phyloP scores from a whole-genome alignment of 2,329 filamentous ascomycete genomes.

The Phaeoacremonium minimum region DNA sequence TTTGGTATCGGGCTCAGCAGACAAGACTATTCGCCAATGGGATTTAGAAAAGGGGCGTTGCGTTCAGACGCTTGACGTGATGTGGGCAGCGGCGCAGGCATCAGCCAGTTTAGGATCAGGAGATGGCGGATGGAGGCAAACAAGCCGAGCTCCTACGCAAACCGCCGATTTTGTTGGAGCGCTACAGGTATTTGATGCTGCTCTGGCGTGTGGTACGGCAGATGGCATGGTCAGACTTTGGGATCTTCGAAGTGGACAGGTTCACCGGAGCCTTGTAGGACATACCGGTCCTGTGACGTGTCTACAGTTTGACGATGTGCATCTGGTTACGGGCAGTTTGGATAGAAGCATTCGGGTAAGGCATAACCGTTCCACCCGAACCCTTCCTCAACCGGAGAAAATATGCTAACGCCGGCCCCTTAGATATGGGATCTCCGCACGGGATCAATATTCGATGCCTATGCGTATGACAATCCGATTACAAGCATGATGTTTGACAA shows the following conservation, averaged over 20 bases:
- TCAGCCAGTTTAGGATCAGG: constrained; percentile 62
- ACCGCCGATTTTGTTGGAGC: constrained; percentile 91
- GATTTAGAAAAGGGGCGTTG: constrained; percentile 96
- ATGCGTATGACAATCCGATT: constrained; percentile 87
- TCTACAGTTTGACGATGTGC: constrained; percentile 92
- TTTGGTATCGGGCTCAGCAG: constrained; percentile 89
- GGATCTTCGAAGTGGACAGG: constrained; percentile 94
- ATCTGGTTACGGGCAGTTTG: constrained; percentile 86
- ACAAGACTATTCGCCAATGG: constrained; percentile 97
- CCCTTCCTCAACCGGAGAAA: too few relatives aligned
- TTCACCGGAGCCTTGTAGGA: constrained; percentile 92
- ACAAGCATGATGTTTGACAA: constrained; percentile 97
- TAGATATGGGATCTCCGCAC: constrained; percentile 99
- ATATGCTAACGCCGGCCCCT: not conserved
- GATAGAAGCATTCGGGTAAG: constrained; percentile 92
- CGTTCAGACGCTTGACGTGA: constrained; percentile 93
- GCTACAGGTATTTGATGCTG: constrained; percentile 92
- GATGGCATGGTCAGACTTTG: constrained; percentile 96
- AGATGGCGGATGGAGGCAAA: constrained; percentile 68
- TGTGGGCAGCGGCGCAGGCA: constrained; percentile 95
- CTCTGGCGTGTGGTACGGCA: constrained; percentile 90
- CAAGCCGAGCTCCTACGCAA: constrained; percentile 59
- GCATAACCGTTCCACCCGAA: too few relatives aligned
- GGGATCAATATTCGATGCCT: constrained; percentile 91
- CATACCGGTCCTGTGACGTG: constrained; percentile 94